Percentiles rank a stretch among this genome's conserved stretches.
phyloP scores from a whole-genome alignment of 768 basidiomycete genomes.

The Auriscalpium orientale region DNA sequence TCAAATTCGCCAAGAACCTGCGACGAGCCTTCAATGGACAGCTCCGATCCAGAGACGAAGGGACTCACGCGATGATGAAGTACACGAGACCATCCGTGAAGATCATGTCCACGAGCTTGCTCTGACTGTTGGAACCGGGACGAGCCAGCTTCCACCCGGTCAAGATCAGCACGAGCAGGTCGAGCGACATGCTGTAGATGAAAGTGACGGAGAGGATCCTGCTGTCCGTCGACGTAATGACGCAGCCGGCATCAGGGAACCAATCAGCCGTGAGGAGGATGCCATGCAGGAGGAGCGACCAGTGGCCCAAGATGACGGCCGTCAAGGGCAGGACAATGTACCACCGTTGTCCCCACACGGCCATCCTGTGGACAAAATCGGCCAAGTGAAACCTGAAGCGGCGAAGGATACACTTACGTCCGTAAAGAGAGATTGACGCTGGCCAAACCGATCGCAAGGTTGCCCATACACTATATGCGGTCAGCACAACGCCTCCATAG shows the following conservation, averaged over 20 bases:
- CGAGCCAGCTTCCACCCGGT: constrained; percentile 51
- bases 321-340: constrained; percentile 44
- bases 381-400: background rate
- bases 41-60: background rate
- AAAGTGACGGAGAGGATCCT: constrained; percentile 60
- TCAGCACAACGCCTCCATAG: background rate
- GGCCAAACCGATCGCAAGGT: constrained; percentile 36
- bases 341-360: constrained; percentile 55
- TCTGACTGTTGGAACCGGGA: constrained; percentile 22
- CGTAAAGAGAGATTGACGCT: constrained; percentile 41
- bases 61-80: constrained; percentile 64
- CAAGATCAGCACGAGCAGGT: constrained; percentile 50
- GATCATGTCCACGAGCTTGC: constrained; percentile 52
- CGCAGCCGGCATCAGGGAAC: constrained; percentile 44
- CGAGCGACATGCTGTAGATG: constrained; percentile 73
- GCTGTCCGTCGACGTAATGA: constrained; percentile 54
- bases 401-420: constrained; percentile 24
- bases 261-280: constrained; percentile 51
- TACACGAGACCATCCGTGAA: constrained; percentile 68
- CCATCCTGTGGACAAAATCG: constrained; percentile 33
- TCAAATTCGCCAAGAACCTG: constrained; percentile 34
- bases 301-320: constrained; percentile 58
- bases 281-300: constrained; percentile 66
- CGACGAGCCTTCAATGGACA: constrained; percentile 20
- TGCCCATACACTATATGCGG: constrained; percentile 31